Conservation (phyloP, 768 basidiomycete species). For the Scleroderma citrinum region DNA sequence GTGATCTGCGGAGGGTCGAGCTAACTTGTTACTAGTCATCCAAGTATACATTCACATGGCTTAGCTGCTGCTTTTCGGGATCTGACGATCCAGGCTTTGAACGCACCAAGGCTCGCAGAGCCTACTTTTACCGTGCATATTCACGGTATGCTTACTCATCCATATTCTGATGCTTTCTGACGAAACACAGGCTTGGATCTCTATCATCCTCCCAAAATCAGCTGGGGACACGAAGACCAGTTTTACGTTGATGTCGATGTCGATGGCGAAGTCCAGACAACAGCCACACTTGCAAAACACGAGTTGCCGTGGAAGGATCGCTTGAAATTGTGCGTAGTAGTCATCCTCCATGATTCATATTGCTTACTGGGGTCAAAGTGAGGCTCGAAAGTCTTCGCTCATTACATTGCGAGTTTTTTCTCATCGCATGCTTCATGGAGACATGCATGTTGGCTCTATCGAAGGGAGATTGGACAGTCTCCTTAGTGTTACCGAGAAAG, state of each 20-base stretch:
- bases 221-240: constrained; percentile 1
- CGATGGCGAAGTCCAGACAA: background rate
- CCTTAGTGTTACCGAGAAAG: background rate
- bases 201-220: constrained; percentile 1
- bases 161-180: background rate
- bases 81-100: background rate
- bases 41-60: background rate
- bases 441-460: constrained; percentile 5
- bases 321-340: constrained; percentile 1
- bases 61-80: background rate
- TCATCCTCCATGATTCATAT: background rate
- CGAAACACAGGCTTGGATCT: background rate
- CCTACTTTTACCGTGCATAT: background rate
- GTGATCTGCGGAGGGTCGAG: background rate
- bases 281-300: background rate
- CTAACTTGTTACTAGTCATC: background rate
- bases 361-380: background rate
- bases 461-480: background rate
- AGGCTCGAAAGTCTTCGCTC: constrained; percentile 1
- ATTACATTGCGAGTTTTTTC: constrained; percentile 7
- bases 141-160: background rate
- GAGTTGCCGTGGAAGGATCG: constrained; percentile 2
- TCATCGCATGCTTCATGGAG: constrained; percentile 2
- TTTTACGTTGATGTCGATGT: constrained; percentile 4
- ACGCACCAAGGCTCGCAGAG: background rate